Conservation (phyloP, 129 eudicot genomes). For the Saussurea involucrata region DNA sequence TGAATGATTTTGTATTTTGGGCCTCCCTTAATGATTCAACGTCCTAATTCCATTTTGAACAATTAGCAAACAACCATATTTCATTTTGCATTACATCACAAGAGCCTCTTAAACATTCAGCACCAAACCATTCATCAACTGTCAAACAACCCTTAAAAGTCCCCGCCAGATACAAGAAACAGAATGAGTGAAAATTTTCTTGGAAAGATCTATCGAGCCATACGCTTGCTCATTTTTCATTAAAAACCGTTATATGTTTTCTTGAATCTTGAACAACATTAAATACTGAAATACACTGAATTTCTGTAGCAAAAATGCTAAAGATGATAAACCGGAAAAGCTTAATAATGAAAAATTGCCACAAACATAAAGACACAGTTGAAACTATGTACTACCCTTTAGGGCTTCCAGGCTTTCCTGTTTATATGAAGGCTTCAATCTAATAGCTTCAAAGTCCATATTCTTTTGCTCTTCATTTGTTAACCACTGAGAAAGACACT, state of each 20-base stretch:
- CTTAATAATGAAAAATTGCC: background rate
- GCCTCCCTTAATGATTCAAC: no score
- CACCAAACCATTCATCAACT: no score
- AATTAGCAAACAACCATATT: no score
- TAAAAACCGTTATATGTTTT: background rate
- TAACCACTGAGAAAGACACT: constrained; percentile 64
- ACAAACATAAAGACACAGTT: background rate
- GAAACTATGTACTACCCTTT: constrained; percentile 11
- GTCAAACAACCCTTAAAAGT: no score
- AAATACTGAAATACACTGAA: background rate
- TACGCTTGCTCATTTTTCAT: background rate
- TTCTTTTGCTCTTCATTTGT: constrained; percentile 60
- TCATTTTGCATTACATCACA: no score
- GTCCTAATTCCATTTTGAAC: no score
- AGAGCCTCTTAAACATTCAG: no score
- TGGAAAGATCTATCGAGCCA: background rate
- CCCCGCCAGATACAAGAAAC: background rate
- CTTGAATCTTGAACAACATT: background rate
- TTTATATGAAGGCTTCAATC: constrained; percentile 27
- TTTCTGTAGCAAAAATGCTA: background rate
- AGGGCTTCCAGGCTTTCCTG: constrained; percentile 18
- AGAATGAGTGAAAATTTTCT: no score
- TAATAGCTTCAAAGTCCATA: constrained; percentile 46
- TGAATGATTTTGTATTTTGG: no score
- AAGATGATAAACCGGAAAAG: background rate